A percentile compares a stretch with the other conserved stretches of the same genome.
Evolutionary conservation across 2,329 filamentous ascomycete genomes (phyloP).

Genomic region (Alternaria tenuissima): DNA sequence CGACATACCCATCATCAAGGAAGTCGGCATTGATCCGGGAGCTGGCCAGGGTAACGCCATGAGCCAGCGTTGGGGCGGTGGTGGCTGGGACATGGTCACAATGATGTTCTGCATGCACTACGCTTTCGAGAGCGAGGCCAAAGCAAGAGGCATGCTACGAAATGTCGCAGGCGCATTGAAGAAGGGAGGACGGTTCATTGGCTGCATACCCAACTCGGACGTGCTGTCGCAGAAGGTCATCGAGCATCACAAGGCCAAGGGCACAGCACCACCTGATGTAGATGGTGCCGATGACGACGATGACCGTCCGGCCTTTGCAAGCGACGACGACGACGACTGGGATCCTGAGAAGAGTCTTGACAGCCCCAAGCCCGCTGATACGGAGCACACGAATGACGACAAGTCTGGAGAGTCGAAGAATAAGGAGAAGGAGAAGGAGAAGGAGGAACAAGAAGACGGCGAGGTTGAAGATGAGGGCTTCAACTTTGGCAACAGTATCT

Average conservation of each 20-base stretch:
- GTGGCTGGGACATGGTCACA: slow-evolving; percentile 89
- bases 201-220: slow-evolving; percentile 96
- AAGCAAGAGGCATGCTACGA: slow-evolving; percentile 88
- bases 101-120: slow-evolving; percentile 99
- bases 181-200: slow-evolving; percentile 93
- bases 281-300: slow-evolving; percentile 38
- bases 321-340: slow-evolving; percentile 53
- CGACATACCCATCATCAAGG: slow-evolving; percentile 79
- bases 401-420: slow-evolving; percentile 35
- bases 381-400: slow-evolving; percentile 44
- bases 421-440: slow-evolving; percentile 53
- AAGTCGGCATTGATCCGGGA: slow-evolving; percentile 86
- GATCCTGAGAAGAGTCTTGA: slow-evolving; percentile 57
- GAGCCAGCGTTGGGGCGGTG: slow-evolving; percentile 73
- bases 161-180: slow-evolving; percentile 91
- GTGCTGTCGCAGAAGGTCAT: slow-evolving; percentile 82
- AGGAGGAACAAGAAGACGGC: slow-evolving; percentile 51
- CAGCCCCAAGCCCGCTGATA: slow-evolving; percentile 45
- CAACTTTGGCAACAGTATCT: slow-evolving; percentile 93
- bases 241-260: slow-evolving; percentile 70
- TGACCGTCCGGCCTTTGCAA: slow-evolving; percentile 47
- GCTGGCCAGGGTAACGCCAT: slow-evolving; percentile 66
- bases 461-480: slow-evolving; percentile 58
- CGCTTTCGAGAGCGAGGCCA: slow-evolving; percentile 90
- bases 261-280: slow-evolving; percentile 50